Evolutionary conservation across 371 early-diverging fungal species (phyloP).

Genomic region (Mortierella sp.): DNA sequence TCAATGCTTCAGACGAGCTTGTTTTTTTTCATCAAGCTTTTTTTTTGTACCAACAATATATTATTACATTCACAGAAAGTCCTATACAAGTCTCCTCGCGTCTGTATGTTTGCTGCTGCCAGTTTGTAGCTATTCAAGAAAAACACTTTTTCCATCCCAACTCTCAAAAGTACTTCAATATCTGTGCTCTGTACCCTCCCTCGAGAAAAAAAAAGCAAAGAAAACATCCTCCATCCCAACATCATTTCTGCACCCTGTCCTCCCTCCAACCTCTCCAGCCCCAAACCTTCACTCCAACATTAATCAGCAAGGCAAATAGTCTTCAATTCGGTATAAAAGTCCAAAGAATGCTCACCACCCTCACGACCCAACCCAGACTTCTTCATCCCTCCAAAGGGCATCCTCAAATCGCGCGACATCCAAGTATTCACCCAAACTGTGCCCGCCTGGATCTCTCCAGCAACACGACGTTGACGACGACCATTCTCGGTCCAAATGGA

Average conservation of each 20-base stretch:
- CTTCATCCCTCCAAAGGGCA: slow-evolving; percentile 83
- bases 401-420: slow-evolving; percentile 76
- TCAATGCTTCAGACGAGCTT: neutral
- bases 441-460: slow-evolving; percentile 67
- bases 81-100: neutral
- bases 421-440: slow-evolving; percentile 86
- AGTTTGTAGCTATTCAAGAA: neutral
- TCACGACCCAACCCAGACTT: slow-evolving; percentile 68
- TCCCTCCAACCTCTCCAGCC: neutral
- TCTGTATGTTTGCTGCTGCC: neutral
- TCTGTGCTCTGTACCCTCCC: neutral
- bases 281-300: neutral
- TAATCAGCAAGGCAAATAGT: slow-evolving; percentile 64
- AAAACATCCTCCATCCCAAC: neutral
- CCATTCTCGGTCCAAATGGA: slow-evolving; percentile 84
- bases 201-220: neutral
- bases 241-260: no score
- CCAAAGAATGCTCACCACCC: slow-evolving; percentile 68
- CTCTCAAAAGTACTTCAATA: neutral
- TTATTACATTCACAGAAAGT: no score
- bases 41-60: no score
- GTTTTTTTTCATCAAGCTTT: no score
- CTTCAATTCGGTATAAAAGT: slow-evolving; percentile 73
- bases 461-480: slow-evolving; percentile 73
- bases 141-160: neutral